Evolutionary conservation across 257 asterid species (phyloP).

Genomic region (Penstemon davidsonii): DNA sequence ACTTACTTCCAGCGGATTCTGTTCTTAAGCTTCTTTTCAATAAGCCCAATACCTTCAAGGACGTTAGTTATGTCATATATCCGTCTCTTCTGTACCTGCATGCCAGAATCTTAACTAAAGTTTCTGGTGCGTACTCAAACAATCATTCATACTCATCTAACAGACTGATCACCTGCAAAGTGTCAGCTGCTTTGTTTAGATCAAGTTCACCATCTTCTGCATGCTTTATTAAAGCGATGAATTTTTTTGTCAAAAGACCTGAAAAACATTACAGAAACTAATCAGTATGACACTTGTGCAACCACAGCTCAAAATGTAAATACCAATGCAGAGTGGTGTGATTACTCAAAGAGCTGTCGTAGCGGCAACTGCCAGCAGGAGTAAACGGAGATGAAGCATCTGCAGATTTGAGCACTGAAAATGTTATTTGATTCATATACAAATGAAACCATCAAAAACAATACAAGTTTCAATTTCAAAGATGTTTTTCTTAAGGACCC

Average conservation of each 20-base stretch:
- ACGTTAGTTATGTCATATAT: conserved; percentile 90
- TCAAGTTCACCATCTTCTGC: conserved; percentile 84
- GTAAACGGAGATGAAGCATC: conserved; percentile 86
- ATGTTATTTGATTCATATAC: no score
- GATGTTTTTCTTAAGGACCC: background rate
- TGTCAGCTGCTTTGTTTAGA: conserved; percentile 89
- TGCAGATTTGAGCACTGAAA: conserved; percentile 37
- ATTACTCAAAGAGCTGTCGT: conserved; percentile 85
- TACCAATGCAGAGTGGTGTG: conserved; percentile 16
- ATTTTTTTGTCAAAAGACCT: conserved; percentile 60
- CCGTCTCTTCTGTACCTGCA: conserved; percentile 59
- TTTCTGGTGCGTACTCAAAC: conserved; percentile 8
- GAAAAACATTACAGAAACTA: conserved; percentile 30
- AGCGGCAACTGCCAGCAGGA: conserved; percentile 93
- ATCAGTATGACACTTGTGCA: conserved; percentile 21
- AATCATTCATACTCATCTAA: conserved; percentile 1
- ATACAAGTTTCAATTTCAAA: background rate
- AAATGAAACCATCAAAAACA: background rate
- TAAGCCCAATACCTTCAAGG: conserved; percentile 90
- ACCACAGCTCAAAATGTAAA: conserved; percentile 27
- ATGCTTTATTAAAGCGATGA: conserved; percentile 47
- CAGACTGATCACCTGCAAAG: conserved; percentile 46
- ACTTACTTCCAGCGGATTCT: conserved; percentile 57
- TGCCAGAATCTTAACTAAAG: conserved; percentile 18
- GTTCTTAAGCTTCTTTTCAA: conserved; percentile 88